Evolutionary conservation across 441 rosid genomes (phyloP), one percentile per base, ranked within the genome.

Genomic region (Pelargonium citronellum): DNA sequence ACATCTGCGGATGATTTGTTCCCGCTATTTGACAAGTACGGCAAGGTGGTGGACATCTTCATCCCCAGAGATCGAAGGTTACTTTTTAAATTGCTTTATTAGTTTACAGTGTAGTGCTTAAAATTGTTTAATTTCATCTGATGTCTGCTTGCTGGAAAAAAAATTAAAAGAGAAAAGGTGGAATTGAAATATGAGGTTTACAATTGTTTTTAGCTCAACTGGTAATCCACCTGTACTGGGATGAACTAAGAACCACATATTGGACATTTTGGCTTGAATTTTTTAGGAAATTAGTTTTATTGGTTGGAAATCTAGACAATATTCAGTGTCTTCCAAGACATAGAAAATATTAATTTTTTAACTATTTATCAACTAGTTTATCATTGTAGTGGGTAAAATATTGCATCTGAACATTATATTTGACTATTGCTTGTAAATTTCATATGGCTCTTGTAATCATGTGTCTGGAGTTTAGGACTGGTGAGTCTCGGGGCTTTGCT

Each of bases 401-500:
- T 2, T 27, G 34, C 34, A 27, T 1, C 1, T 27, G 34, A 27
- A 27, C 34, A 27, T 2, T 27, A 27, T 27, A 27, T 27, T 27
- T 27, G 34, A 27, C 34, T 27, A 27, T 27, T 27, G 34, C 34
- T 27, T 3, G 2, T 27, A 27, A 27, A 27, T 27, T 27, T 27
- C 34, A 27, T 27, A 27, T 27, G 34, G 34, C 34, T 27, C 34
- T 27, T 27, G 34, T 27, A 3, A 27, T 60, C 8, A 19, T 68
- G 4, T 39, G 43, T 44, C 60, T 7, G 67, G 44, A 8, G 22
- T 67, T 20, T 68, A 88, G 94, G 82, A 85, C 87, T 71, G 91
- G 94, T 67, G 94, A 89, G 66, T 87, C 89, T 11, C 83, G 91
- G 68, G 91, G 94, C 1, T 88, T 88, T 83, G 94, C 91, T 19